Evolutionary conservation across 441 rosid species (phyloP).

Genomic region (Arabidopsis lyrata): DNA sequence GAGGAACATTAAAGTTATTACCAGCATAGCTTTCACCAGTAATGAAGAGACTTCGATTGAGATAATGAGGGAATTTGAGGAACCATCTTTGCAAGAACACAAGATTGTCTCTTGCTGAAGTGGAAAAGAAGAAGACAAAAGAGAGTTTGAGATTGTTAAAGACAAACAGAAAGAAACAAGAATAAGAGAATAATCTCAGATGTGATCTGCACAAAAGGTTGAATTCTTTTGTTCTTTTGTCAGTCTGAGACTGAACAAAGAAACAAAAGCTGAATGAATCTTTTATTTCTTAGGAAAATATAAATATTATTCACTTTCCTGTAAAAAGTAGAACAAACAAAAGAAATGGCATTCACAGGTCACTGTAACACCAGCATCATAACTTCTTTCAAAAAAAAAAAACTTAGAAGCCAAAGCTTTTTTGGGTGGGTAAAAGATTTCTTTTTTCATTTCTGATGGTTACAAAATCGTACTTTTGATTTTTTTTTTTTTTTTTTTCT

Average conservation of each 20-base stretch:
- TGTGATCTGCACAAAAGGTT: constrained; percentile 44
- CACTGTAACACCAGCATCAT: constrained; percentile 30
- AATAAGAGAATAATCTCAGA: constrained; percentile 30
- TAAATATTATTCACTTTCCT: constrained; percentile 18
- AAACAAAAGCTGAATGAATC: constrained; percentile 43
- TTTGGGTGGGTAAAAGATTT: constrained; percentile 25
- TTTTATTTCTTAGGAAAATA: constrained; percentile 9
- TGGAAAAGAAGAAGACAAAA: constrained; percentile 46
- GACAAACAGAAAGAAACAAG: constrained; percentile 41
- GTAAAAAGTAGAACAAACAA: constrained; percentile 40
- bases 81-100: constrained; percentile 93
- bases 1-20: constrained; percentile 37
- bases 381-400: not conserved
- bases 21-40: constrained; percentile 99
- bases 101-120: constrained; percentile 90
- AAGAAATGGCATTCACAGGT: constrained; percentile 40
- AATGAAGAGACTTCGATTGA: constrained; percentile 83
- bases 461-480: constrained; percentile 29
- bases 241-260: constrained; percentile 53
- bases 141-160: constrained; percentile 19
- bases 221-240: constrained; percentile 54
- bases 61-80: constrained; percentile 88
- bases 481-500: not conserved
- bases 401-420: not conserved
- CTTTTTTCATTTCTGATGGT: constrained; percentile 22